These are phyloP conservation scores for Hippophae tibetana DNA, from an alignment of 306 rosid species.

Conservation along the genomic window DNA sequence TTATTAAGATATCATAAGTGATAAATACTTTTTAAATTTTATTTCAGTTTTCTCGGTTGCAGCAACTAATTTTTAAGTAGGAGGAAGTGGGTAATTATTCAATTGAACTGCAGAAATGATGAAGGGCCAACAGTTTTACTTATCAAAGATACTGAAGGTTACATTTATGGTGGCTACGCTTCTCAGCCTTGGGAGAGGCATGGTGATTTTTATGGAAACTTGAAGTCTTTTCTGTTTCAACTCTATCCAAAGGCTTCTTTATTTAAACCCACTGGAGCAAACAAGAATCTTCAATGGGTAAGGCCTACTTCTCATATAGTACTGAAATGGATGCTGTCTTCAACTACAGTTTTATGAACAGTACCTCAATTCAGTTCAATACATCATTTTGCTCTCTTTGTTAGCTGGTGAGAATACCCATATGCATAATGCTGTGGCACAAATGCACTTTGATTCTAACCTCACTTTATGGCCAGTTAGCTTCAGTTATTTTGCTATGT, in stretches of 20 bases:
- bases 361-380: too few relatives aligned
- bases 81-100: conserved; percentile 24
- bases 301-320: background rate
- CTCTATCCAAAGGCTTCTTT: conserved; percentile 68
- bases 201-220: conserved; percentile 81
- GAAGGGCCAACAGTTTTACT: conserved; percentile 73
- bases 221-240: conserved; percentile 74
- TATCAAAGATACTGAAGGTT: conserved; percentile 72
- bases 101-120: conserved; percentile 54
- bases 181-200: conserved; percentile 91
- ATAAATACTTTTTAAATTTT: conserved; percentile 14
- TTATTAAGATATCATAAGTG: background rate
- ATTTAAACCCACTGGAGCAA: conserved; percentile 78
- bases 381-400: too few relatives aligned
- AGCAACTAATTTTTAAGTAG: conserved; percentile 15
- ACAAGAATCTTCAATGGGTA: conserved; percentile 88
- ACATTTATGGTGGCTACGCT: conserved; percentile 83
- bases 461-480: too few relatives aligned
- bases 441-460: too few relatives aligned
- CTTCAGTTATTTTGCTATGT: too few relatives aligned
- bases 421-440: too few relatives aligned
- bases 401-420: too few relatives aligned
- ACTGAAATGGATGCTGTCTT: too few relatives aligned
- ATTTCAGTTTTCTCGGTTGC: conserved; percentile 17
- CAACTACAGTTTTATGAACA: too few relatives aligned